A percentile compares a stretch with the other conserved stretches of the same genome.
These are phyloP conservation scores for Colletotrichum cuscutae DNA, from an alignment of 2,329 filamentous ascomycete species.

Conservation along the genomic window DNA sequence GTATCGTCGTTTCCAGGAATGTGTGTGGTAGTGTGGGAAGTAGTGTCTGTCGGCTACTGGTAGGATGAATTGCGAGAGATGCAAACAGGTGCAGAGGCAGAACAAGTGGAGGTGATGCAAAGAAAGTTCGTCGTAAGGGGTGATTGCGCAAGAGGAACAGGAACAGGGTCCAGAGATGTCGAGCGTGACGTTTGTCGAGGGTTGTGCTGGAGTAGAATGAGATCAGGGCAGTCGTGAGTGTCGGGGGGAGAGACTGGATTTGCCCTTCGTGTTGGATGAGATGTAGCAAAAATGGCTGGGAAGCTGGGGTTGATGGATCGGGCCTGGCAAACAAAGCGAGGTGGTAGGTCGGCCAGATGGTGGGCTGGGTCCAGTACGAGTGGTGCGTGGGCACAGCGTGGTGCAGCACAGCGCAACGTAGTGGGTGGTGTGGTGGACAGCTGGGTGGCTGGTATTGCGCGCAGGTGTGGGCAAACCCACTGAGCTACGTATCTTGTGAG, in stretches of 20 bases:
- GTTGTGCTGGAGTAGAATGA: conserved; percentile 11
- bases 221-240: conserved; percentile 32
- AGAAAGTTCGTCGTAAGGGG: conserved; percentile 21
- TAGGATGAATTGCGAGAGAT: conserved; percentile 31
- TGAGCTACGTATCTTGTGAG: conserved; percentile 15
- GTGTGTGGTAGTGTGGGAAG: conserved; percentile 6
- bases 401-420: conserved; percentile 17
- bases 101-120: conserved; percentile 30
- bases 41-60: conserved; percentile 29
- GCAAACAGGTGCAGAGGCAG: conserved; percentile 32
- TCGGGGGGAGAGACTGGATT: conserved; percentile 30
- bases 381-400: conserved; percentile 1
- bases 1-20: conserved; percentile 34
- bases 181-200: conserved; percentile 24
- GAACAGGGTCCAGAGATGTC: conserved; percentile 29
- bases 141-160: conserved; percentile 4
- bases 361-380: conserved; percentile 32
- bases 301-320: conserved; percentile 34
- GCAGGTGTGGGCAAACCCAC: conserved; percentile 25
- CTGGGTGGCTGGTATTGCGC: conserved; percentile 30
- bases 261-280: conserved; percentile 31
- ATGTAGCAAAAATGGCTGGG: conserved; percentile 35
- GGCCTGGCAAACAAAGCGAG: conserved; percentile 33
- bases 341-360: conserved; percentile 18
- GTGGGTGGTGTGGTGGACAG: conserved; percentile 28